A percentile compares a stretch with the other conserved stretches of the same genome.
These are phyloP conservation scores for Lachancea kluyveri DNA, from an alignment of 805 yeast genomes.

Conservation along the genomic window DNA sequence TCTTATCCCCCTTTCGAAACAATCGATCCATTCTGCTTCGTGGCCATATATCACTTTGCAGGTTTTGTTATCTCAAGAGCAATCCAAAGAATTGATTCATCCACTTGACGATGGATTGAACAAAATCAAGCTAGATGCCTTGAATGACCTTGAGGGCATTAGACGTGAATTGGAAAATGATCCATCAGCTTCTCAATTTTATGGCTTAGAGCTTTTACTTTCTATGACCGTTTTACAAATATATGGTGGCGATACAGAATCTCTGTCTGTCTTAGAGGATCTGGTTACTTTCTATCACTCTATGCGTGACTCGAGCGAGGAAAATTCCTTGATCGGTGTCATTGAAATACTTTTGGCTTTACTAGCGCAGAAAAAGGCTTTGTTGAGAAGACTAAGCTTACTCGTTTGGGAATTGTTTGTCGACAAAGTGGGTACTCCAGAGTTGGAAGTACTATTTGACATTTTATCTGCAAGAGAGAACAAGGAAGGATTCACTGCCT, in stretches of 20 bases:
- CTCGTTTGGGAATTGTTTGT: conserved; percentile 53
- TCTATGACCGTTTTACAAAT: conserved; percentile 75
- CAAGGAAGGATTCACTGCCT: conserved; percentile 66
- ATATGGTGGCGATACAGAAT: conserved; percentile 70
- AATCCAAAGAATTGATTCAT: conserved; percentile 24
- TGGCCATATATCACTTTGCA: conserved; percentile 58
- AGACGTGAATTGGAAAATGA: conserved; percentile 17
- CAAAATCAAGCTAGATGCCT: conserved; percentile 42
- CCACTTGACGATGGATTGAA: conserved; percentile 56
- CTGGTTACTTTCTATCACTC: conserved; percentile 50
- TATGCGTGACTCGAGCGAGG: conserved; percentile 31
- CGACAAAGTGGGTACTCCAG: conserved; percentile 37
- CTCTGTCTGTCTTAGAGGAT: conserved; percentile 69
- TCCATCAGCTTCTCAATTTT: conserved; percentile 32
- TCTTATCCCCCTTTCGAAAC: conserved; percentile 38
- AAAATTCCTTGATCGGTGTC: conserved; percentile 40
- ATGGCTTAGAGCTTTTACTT: conserved; percentile 68
- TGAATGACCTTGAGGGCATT: conserved; percentile 42
- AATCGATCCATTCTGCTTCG: conserved; percentile 10
- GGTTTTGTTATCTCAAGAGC: conserved; percentile 29
- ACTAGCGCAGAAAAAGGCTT: conserved; percentile 48
- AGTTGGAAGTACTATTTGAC: conserved; percentile 46
- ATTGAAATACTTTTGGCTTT: conserved; percentile 56
- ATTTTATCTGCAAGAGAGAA: conserved; percentile 65
- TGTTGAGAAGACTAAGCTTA: conserved; percentile 52